Conservation (phyloP, 108 stramenopile species). For the Discostella stelligeroides region DNA sequence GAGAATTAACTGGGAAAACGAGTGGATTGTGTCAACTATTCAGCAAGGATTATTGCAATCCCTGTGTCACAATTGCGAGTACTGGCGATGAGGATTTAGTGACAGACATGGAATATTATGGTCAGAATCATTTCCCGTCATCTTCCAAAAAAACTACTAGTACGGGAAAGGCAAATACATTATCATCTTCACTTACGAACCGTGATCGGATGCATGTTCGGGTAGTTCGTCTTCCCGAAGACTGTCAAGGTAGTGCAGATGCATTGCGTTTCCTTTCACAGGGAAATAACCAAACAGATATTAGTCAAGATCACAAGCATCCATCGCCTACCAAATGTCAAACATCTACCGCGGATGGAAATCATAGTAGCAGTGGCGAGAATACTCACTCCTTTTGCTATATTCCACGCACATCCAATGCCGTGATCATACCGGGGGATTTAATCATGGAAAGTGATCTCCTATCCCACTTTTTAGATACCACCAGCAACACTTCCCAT, state of each 20-base stretch:
- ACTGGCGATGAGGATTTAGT: slow-evolving; percentile 5
- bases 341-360: neutral
- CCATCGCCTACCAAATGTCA: neutral
- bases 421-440: slow-evolving; percentile 78
- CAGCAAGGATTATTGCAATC: neutral
- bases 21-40: slow-evolving; percentile 7
- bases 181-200: neutral
- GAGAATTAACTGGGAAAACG: neutral
- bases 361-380: neutral
- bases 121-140: neutral
- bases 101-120: slow-evolving; percentile 5
- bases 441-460: slow-evolving; percentile 53
- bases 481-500: slow-evolving; percentile 12
- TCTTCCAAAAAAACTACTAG: neutral
- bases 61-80: neutral
- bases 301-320: slow-evolving; percentile 24
- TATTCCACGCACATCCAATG: slow-evolving; percentile 45
- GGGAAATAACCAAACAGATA: slow-evolving; percentile 25
- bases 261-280: slow-evolving; percentile 63
- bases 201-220: slow-evolving; percentile 31
- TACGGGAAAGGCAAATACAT: neutral
- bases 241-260: slow-evolving; percentile 73
- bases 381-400: neutral
- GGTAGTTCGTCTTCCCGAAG: slow-evolving; percentile 51
- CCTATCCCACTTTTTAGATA: slow-evolving; percentile 4